Evolutionary conservation across 306 rosid genomes (phyloP).

Genomic region (Cicer arietinum): DNA sequence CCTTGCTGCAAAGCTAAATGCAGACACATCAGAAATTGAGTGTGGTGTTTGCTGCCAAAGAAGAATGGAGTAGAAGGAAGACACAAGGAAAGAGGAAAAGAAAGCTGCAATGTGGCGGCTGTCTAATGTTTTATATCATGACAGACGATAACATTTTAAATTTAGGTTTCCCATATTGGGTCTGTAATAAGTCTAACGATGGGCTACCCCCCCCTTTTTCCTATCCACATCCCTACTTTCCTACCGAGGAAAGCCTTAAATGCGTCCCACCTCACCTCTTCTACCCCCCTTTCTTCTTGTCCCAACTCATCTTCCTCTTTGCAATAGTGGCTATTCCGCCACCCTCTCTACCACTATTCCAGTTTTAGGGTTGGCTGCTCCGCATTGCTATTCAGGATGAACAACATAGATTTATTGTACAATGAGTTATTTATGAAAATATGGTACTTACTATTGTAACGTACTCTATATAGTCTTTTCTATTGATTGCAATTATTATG

Average conservation of each 20-base stretch:
- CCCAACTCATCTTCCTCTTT: not conserved
- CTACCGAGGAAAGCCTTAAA: not conserved
- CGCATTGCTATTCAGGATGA: not conserved
- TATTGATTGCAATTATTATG: conserved; percentile 26
- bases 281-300: not conserved
- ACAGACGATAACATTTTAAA: conserved; percentile 1
- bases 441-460: conserved; percentile 29
- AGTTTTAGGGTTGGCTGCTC: not conserved
- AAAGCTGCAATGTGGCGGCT: not conserved
- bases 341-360: not conserved
- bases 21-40: not conserved
- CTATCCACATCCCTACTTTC: not conserved
- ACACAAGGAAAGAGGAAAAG: not conserved
- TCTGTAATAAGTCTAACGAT: not conserved
- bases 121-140: not conserved
- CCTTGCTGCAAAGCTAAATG: not conserved
- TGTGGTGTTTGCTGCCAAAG: not conserved
- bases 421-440: conserved; percentile 11
- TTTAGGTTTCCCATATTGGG: not conserved
- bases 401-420: not conserved
- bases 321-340: not conserved
- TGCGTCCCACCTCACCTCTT: not conserved
- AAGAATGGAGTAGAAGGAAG: not conserved
- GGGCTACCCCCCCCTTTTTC: not conserved
- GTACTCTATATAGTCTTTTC: conserved; percentile 19